Percentiles rank a stretch among this genome's conserved stretches.
Conservation (phyloP, 2,329 filamentous ascomycete genomes). For the Fusarium brachygibbosum region DNA sequence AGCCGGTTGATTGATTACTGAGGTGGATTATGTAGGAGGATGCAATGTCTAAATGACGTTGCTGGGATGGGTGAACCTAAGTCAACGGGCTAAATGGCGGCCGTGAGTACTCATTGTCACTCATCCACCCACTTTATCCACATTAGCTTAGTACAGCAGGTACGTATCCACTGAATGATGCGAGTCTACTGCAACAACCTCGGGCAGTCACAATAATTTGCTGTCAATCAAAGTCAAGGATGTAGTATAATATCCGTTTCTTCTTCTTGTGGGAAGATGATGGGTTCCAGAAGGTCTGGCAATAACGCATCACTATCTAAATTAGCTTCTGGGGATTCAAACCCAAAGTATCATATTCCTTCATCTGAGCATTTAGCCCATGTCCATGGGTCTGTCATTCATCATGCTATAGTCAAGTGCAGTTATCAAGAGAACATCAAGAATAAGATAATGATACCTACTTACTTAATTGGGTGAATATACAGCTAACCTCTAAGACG, state of each 20-base stretch:
- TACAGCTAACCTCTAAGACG: not conserved
- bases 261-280: no score
- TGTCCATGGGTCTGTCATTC: not conserved
- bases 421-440: not conserved
- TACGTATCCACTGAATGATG: not conserved
- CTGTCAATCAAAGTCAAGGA: not conserved
- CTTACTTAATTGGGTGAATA: not conserved
- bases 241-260: not conserved
- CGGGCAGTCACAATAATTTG: not conserved
- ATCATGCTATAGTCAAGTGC: not conserved
- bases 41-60: conserved; percentile 47
- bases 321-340: no score
- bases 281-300: no score
- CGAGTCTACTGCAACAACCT: not conserved
- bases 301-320: not conserved
- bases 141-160: not conserved
- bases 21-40: conserved; percentile 36
- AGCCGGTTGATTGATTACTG: conserved; percentile 22
- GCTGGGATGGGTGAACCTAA: conserved; percentile 33
- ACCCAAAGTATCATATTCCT: no score
- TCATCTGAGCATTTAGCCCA: no score
- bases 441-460: no score
- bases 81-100: conserved; percentile 33
- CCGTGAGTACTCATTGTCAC: not conserved
- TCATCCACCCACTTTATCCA: not conserved